Percentiles rank a stretch among this genome's conserved stretches.
These are phyloP conservation scores for Nannochloropsis salina DNA, from an alignment of 108 stramenopile genomes.

Conservation along the genomic window DNA sequence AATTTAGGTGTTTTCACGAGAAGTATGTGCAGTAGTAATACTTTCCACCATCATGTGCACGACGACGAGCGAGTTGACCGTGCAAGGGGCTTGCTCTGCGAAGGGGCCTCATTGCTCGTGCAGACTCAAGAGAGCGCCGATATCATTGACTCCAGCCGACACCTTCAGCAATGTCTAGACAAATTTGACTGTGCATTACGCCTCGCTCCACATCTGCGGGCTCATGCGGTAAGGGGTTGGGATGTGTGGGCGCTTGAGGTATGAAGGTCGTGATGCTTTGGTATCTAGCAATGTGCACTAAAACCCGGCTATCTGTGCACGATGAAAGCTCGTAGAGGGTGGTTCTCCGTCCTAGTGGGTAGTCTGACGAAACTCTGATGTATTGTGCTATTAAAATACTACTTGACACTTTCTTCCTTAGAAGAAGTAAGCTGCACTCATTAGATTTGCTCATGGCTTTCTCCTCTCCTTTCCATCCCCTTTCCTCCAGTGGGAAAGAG, in stretches of 20 bases:
- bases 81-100: neutral
- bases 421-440: no score
- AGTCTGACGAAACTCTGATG: no score
- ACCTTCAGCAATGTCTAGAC: neutral
- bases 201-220: constrained; percentile 19
- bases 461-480: neutral
- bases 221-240: neutral
- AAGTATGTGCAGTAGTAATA: neutral
- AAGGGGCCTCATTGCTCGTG: neutral
- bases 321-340: no score
- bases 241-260: no score
- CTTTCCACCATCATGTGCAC: neutral
- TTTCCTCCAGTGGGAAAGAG: neutral
- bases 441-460: neutral
- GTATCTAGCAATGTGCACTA: no score
- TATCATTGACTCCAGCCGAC: neutral
- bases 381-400: no score
- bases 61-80: neutral
- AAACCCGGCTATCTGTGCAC: no score
- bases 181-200: constrained; percentile 6
- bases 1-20: neutral
- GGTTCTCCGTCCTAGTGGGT: no score
- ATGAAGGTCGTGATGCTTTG: no score
- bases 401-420: no score
- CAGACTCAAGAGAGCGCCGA: neutral